These are phyloP conservation scores for Coemansia javaensis DNA, from an alignment of 192 early-diverging fungal genomes.

Conservation along the genomic window DNA sequence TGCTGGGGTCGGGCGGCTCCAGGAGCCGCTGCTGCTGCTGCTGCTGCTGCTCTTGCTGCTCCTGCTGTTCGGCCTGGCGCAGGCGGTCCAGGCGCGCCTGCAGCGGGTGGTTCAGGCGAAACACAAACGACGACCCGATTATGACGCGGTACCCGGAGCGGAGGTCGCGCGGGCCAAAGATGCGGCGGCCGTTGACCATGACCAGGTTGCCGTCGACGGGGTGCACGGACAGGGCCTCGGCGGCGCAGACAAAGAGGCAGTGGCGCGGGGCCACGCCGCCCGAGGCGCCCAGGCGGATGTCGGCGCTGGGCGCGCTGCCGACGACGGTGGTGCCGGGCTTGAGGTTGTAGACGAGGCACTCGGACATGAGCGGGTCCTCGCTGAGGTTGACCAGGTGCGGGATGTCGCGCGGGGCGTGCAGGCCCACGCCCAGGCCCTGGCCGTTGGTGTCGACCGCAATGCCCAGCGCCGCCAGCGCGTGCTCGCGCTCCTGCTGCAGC, in stretches of 20 bases:
- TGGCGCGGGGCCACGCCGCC: slow-evolving; percentile 63
- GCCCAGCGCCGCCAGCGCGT: slow-evolving; percentile 71
- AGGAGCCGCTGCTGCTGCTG: slow-evolving; percentile 28
- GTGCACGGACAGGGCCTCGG: slow-evolving; percentile 53
- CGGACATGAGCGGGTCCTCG: slow-evolving; percentile 84
- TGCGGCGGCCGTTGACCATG: slow-evolving; percentile 75
- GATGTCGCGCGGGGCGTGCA: slow-evolving; percentile 69
- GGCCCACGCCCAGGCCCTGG: slow-evolving; percentile 55
- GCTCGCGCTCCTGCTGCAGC: slow-evolving; percentile 69
- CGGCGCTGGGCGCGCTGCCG: slow-evolving; percentile 48
- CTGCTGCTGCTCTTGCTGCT: slow-evolving; percentile 6
- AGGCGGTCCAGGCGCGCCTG: slow-evolving; percentile 56
- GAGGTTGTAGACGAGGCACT: slow-evolving; percentile 86
- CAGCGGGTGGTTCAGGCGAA: slow-evolving; percentile 78
- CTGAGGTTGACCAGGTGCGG: slow-evolving; percentile 88
- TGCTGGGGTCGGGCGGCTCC: background rate
- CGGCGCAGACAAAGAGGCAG: slow-evolving; percentile 68
- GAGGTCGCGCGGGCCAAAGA: slow-evolving; percentile 54
- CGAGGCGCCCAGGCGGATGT: slow-evolving; percentile 49
- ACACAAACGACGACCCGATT: slow-evolving; percentile 75
- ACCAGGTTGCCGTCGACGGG: slow-evolving; percentile 61
- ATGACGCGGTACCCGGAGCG: slow-evolving; percentile 75
- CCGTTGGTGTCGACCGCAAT: slow-evolving; percentile 66
- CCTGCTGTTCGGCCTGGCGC: slow-evolving; percentile 1
- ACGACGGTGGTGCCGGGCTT: slow-evolving; percentile 68